phyloP scores from a whole-genome alignment of 495 filamentous ascomycete genomes.

The Trichoderma reesei region DNA sequence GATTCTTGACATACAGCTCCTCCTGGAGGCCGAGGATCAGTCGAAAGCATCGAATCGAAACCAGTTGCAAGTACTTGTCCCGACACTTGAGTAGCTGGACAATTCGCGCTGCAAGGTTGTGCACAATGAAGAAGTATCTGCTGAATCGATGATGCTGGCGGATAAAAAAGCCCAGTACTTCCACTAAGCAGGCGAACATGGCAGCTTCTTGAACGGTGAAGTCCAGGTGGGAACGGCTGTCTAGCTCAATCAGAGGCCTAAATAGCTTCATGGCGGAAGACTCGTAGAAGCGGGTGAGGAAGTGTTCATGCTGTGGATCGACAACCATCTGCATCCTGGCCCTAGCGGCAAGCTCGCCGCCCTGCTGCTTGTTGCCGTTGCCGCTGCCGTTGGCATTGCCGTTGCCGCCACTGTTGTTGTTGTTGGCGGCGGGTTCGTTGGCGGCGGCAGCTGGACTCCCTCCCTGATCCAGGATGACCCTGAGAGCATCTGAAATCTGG shows the following conservation, averaged over 20 bases:
- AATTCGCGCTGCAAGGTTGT: slow-evolving; percentile 70
- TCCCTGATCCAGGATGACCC: slow-evolving; percentile 83
- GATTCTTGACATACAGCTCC: slow-evolving; percentile 82
- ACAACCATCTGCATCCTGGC: slow-evolving; percentile 34
- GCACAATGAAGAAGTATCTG: slow-evolving; percentile 76
- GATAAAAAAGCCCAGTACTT: slow-evolving; percentile 91
- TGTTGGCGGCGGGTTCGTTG: slow-evolving; percentile 45
- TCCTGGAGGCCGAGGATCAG: slow-evolving; percentile 78
- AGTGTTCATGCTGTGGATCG: slow-evolving; percentile 73
- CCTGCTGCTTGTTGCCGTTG: slow-evolving; percentile 15
- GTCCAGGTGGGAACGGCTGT: slow-evolving; percentile 47
- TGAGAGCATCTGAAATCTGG: slow-evolving; percentile 91
- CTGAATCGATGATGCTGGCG: slow-evolving; percentile 77
- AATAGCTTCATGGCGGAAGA: slow-evolving; percentile 80
- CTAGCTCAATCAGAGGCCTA: slow-evolving; percentile 72
- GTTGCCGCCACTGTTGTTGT: background rate
- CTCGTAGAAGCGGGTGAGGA: slow-evolving; percentile 84
- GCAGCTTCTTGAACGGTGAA: slow-evolving; percentile 69
- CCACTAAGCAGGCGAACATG: slow-evolving; percentile 81
- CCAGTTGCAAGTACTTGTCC: slow-evolving; percentile 89
- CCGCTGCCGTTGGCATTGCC: background rate
- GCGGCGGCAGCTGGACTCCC: slow-evolving; percentile 47
- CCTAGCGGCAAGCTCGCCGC: slow-evolving; percentile 60
- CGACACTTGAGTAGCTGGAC: slow-evolving; percentile 74
- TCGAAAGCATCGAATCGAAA: slow-evolving; percentile 90